Base-by-base conservation (phyloP, 169 alveolate species). In the Toxoplasma gondii region DNA sequence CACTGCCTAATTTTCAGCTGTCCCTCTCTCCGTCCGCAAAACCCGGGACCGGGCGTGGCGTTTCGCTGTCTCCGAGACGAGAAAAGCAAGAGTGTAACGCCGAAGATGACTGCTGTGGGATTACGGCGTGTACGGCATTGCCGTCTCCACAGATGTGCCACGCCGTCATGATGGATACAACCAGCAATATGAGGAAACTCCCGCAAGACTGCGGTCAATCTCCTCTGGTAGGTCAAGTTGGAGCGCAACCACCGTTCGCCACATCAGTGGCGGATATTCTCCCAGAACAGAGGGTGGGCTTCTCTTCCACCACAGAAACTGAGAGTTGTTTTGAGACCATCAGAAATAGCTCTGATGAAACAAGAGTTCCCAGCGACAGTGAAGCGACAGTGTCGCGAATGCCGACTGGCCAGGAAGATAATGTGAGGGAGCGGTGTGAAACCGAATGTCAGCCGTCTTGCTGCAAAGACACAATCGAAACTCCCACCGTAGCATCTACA, bases 141-240 rank as follows among this genome's bases (percentile, higher is more conserved):
- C 78, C 78, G 34, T 64, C 78, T 64, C 78, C 78, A 31, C 78
- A 64, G 78, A 64, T 64, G 78, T 64, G 78, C 78, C 78, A 64
- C 0, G 78, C 78, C 29, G 78, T 64, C 29, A 64, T 29, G 5
- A 64, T 64, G 78, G 78, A 19, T 64, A 29, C 34, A 24, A 29
- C 12, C 78, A 64, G 2, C 78, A 19, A 7, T 19, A 64, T 29
- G 78, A 29, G 34, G 78, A 19, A 19, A 24, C 34, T 64, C 27
- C 36, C 78, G 29, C 78, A 24, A 19, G 36, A 64, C 34, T 19
- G 78, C 78, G 78, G 78, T 9, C 36, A 64, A 31, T 29, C 78
- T 64, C 78, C 78, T 4, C 36, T 24, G 36, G 34, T 29, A 64
- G 24, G 78, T 24, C 29, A 19, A 0, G 12, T 4, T 64, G n/a